Base-by-base conservation (phyloP, 768 basidiomycete species). In the Boletus vinaceobasis region DNA sequence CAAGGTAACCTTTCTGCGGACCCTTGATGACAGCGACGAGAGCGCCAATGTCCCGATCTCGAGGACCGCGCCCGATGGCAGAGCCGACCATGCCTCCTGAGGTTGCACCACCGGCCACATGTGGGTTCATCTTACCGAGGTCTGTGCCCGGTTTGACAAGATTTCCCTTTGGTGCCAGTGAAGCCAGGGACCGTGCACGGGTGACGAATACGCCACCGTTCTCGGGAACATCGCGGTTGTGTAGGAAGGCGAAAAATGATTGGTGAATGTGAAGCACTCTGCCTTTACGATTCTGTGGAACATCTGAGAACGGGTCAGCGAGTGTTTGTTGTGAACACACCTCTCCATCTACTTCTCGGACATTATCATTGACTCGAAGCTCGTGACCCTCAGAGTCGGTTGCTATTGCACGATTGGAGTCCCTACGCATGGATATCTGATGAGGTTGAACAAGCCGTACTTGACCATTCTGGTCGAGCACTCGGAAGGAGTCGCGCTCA, bases 131-230 rank as follows among this genome's bases (percentile, higher is more conserved):
- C 72, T 95, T 94, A 8, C 90, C 88, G 14, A 95, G 77, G 71
- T 98, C 95, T 5, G 83, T 76, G 13, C 76, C 79, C 2, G 79
- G 74, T 62, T 87, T 87, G 45, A 87, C 68, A 38, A 87, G 71
- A 60, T 81, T 86, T 49, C 88, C 86, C 64, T 94, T 94, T 1
- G 95, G 93, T 1, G 94, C 92, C 21, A 93, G 74, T 11, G 94
- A 95, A 2, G 82, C 83, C 42, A 98, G 77, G 2, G 86, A 83
- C 39, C 90, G 86, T 14, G 91, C 84, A 36, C 93, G 86, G 0
- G 93, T 90, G 48, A 99, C 93, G 65, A 95, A 99, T 27, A 98
- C 86, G 54, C 97, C 97, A 21, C 91, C 88, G 63, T 98, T 94
- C 71, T 98, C 94, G 19, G 79, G 65, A 49, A 92, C 79, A 48